Evolutionary conservation across 495 filamentous ascomycete species (phyloP).

Genomic region (Stereocaulon alpinum): DNA sequence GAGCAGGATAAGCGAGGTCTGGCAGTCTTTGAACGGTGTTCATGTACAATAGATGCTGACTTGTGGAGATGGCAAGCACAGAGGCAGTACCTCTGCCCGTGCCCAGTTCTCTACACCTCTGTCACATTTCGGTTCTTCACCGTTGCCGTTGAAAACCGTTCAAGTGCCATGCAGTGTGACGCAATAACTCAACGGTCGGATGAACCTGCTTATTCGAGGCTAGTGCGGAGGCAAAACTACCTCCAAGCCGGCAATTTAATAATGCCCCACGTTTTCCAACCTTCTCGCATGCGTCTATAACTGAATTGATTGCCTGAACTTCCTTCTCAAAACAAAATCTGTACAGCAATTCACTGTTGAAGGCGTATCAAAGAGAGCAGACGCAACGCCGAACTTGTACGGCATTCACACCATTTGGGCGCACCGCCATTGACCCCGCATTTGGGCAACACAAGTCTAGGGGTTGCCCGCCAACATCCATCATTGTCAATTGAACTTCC

Average conservation of each 20-base stretch:
- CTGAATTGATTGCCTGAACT: not conserved
- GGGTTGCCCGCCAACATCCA: not conserved
- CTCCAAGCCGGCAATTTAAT: not conserved
- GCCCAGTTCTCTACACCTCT: too few relatives aligned
- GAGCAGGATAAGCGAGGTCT: not conserved
- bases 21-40: not conserved
- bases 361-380: not conserved
- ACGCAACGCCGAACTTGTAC: not conserved
- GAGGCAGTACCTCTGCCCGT: too few relatives aligned
- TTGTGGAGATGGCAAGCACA: too few relatives aligned
- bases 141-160: not conserved
- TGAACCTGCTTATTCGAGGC: not conserved
- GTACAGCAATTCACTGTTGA: not conserved
- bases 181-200: constrained; percentile 1
- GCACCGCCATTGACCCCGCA: not conserved
- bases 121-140: too few relatives aligned
- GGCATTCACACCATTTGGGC: not conserved
- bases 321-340: not conserved
- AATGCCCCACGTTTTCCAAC: not conserved
- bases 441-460: not conserved
- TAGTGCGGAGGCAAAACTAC: not conserved
- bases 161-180: not conserved
- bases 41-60: not conserved
- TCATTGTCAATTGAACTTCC: not conserved
- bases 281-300: not conserved